Base-by-base conservation (phyloP, 176 grass and related monocot genomes). In the Lolium rigidum region DNA sequence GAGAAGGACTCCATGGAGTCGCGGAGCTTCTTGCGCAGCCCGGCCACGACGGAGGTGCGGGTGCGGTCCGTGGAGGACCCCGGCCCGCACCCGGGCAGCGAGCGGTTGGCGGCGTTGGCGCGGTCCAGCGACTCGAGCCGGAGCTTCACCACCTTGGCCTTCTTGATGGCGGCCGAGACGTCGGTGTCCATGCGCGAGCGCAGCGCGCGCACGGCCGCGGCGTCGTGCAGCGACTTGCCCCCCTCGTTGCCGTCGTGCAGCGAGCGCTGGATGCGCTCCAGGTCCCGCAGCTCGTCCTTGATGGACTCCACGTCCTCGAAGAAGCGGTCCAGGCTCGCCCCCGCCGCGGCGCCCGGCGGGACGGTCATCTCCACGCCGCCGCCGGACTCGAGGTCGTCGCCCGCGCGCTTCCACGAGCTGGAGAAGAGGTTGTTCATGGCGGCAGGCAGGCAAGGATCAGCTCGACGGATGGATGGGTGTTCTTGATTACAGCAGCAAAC, bases 251-350 rank as follows among this genome's bases (percentile, higher is more conserved):
- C 80, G 44, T 98, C 96, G 89, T 92, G 91, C 82, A 95, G 90
- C 4, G 82, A 70, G 13, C 69, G 74, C 72, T 98, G 96, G 90
- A 98, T 80, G 9, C 84, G 86, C 72, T 98, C 96, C 64, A 98
- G 80, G 57, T 94, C 92, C 2, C 91, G 90, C 2, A 98, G 93
- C 74, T 98, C 93, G 77, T 98, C 96, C 93, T 98, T 98, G 79
- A 95, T 85, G 0, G 90, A 93, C 88, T 98, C 96, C 67, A 98
- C 93, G 80, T 98, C 96, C 62, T 95, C 91, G 74, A 98, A 98
- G 71, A 98, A 98, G 76, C 18, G 81, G 80, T 98, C 93, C 0
- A 98, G 90, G 78, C 82, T 98, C 7, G 96, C 93, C 0, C 93
- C 93, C 5, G 84, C 89, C 4, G 88, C 92, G 0, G 89, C 77